Base-by-base conservation (phyloP, 192 early-diverging fungal species). In the Kickxella alabastrina region DNA sequence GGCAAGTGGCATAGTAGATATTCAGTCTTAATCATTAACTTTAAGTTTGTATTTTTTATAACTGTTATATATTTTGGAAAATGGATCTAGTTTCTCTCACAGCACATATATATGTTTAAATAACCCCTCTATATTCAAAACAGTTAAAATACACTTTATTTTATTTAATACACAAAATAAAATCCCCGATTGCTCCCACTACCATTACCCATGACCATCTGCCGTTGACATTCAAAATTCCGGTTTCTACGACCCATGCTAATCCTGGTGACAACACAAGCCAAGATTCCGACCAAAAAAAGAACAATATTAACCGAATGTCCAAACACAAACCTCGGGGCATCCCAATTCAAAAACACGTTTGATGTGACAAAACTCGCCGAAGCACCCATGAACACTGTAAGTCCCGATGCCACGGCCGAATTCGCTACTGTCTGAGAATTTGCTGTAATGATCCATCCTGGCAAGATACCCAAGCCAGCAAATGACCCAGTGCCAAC, bases 261-360 rank as follows among this genome's bases (percentile, higher is more conserved):
- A 9, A 65, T 25, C 0, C 70, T 43, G 1, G 57, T 59, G 3
- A 62, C 35, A 5, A 62, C 10, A 12, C 70, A 74, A 0, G 57
- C 48, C 0, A 49, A 2, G 23, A 74, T 74, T 1, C 70, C 70
- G 8, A 57, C 1, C 0, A 38, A 21, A 14, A 55, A 35, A 19
- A 74, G 32, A 3, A 38, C 62, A 23, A 65, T 58, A 26, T 62
- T 74, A 6, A 65, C 58, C 0, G 46, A 43, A 39, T 74, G 70
- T 2, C 70, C 70, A 25, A 74, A 66, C 15, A 52, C 55, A 40
- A 74, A 74, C 1, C 63, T 43, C 4, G 70, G 70, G 8, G 62
- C 63, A 42, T 74, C 70, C 36, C 40, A 50, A 45, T 74, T 74
- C 6, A 74, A 54, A 40, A 74, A 74, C 28, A 74, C 50, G n/a